Percentiles rank a stretch among this genome's conserved stretches.
Evolutionary conservation across 495 filamentous ascomycete genomes (phyloP).

Genomic region (Annulohypoxylon stygium): DNA sequence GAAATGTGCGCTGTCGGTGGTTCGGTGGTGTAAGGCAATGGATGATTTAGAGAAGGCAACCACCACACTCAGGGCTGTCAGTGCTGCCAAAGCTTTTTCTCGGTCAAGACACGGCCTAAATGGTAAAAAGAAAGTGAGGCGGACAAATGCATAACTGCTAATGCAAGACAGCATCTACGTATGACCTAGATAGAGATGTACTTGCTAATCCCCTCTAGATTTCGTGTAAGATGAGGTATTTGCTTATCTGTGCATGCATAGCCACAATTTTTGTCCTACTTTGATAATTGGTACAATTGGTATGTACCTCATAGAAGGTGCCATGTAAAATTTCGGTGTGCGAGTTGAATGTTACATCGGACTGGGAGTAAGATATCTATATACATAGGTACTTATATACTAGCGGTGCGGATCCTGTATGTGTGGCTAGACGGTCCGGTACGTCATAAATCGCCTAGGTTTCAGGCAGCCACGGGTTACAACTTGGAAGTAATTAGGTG

Average conservation of each 20-base stretch:
- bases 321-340: slow-evolving; percentile 14
- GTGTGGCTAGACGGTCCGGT: not conserved
- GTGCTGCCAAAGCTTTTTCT: slow-evolving; percentile 15
- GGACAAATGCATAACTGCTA: slow-evolving; percentile 39
- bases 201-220: not conserved
- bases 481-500: no score
- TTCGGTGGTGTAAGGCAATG: slow-evolving; percentile 20
- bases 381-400: not conserved
- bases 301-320: not conserved
- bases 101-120: slow-evolving; percentile 10
- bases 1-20: slow-evolving; percentile 14
- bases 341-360: not conserved
- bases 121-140: slow-evolving; percentile 51
- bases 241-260: slow-evolving; percentile 26
- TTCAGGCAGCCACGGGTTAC: not conserved
- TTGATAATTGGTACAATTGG: not conserved
- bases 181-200: slow-evolving; percentile 22
- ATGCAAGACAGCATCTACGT: slow-evolving; percentile 1
- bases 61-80: slow-evolving; percentile 3
- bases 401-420: no score
- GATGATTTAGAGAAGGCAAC: slow-evolving; percentile 17
- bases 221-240: slow-evolving; percentile 10
- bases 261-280: slow-evolving; percentile 35
- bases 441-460: not conserved
- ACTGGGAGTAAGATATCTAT: not conserved